These are phyloP conservation scores for Ophiostoma ips DNA, from an alignment of 2,329 filamentous ascomycete species.

Conservation along the genomic window DNA sequence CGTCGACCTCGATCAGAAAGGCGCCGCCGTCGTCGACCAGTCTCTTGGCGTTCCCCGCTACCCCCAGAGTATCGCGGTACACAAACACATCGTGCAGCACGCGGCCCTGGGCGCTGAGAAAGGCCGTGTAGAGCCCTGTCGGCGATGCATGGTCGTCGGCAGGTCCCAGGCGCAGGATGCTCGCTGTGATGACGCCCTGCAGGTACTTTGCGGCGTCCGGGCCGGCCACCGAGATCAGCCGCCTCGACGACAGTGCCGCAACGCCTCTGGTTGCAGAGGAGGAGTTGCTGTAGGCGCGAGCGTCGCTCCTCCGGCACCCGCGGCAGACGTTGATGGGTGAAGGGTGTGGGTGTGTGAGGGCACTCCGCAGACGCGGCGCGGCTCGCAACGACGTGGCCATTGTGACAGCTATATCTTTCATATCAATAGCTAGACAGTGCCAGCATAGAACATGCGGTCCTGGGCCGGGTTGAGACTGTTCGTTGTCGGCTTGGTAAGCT, in stretches of 20 bases:
- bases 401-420: background rate
- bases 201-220: conserved; percentile 71
- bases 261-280: conserved; percentile 24
- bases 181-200: conserved; percentile 73
- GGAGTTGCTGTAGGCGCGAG: conserved; percentile 10
- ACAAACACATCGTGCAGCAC: conserved; percentile 84
- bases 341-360: background rate
- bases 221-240: conserved; percentile 66
- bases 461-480: too few relatives aligned
- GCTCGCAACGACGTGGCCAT: background rate
- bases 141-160: conserved; percentile 10
- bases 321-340: background rate
- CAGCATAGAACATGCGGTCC: too few relatives aligned
- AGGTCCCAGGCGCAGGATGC: conserved; percentile 34
- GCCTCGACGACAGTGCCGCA: conserved; percentile 54
- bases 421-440: too few relatives aligned
- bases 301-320: background rate
- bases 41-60: conserved; percentile 11
- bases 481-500: background rate
- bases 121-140: conserved; percentile 60
- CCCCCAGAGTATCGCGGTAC: conserved; percentile 45
- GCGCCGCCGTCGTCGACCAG: conserved; percentile 22
- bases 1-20: conserved; percentile 76
- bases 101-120: conserved; percentile 73
- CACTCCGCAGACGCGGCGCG: background rate